phyloP scores from a whole-genome alignment of 805 yeast species.

The Starmerella floricola region DNA sequence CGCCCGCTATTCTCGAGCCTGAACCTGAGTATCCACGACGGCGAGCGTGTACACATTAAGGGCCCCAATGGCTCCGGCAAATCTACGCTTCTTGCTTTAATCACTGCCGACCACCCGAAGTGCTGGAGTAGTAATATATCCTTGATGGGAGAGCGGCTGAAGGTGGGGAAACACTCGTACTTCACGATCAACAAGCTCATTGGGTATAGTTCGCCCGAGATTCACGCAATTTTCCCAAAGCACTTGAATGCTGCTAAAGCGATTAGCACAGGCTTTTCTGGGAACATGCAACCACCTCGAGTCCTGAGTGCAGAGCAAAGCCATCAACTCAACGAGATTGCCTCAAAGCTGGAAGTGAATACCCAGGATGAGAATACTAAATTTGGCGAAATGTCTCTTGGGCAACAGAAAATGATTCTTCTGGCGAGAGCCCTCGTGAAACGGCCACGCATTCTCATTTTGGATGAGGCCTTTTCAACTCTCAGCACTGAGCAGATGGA shows the following conservation, averaged over 20 bases:
- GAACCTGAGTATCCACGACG: slow-evolving; percentile 52
- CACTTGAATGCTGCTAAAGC: slow-evolving; percentile 43
- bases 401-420: slow-evolving; percentile 66
- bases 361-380: slow-evolving; percentile 25
- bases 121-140: slow-evolving; percentile 68
- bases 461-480: slow-evolving; percentile 89
- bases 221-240: slow-evolving; percentile 72
- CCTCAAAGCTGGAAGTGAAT: slow-evolving; percentile 34
- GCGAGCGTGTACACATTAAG: slow-evolving; percentile 77
- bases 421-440: slow-evolving; percentile 69
- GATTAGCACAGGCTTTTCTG: slow-evolving; percentile 59
- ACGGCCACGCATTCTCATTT: slow-evolving; percentile 61
- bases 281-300: slow-evolving; percentile 49
- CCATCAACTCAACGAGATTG: slow-evolving; percentile 35
- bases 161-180: slow-evolving; percentile 62
- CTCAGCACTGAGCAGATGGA: slow-evolving; percentile 57
- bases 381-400: slow-evolving; percentile 43
- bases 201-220: slow-evolving; percentile 84
- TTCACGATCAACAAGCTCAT: slow-evolving; percentile 68
- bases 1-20: slow-evolving; percentile 47
- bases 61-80: slow-evolving; percentile 93
- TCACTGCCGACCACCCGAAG: slow-evolving; percentile 94
- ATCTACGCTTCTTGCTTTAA: slow-evolving; percentile 68
- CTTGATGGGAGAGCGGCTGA: slow-evolving; percentile 54
- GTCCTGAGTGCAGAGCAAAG: slow-evolving; percentile 31